Base-by-base conservation (phyloP, 2,329 filamentous ascomycete species). In the Exophiala phaeomuriformis region DNA sequence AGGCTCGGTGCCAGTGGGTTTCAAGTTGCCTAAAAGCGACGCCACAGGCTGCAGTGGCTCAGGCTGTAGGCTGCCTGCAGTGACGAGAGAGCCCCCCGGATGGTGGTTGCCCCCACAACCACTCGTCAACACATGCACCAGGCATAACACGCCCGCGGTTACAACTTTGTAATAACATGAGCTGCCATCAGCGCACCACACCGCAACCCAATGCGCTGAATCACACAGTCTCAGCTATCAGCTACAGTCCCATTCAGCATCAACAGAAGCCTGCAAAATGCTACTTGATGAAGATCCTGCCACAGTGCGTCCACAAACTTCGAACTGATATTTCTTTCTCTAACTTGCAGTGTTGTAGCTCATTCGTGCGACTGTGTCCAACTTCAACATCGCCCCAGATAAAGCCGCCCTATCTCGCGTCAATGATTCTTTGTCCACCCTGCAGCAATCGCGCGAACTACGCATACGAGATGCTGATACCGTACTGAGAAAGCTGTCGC, bases 331-430 rank as follows among this genome's bases (percentile, higher is more conserved):
- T 28, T 27, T 12, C n/a, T 30, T 37, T 5, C 2, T 43, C 67
- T 45, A 43, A 51, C 53, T 35, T 52, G 43, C 45, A 27, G 28
- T 12, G 31, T 46, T 33, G 7, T 70, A 93, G 87, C 85, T 96
- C 67, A 95, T 98, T 73, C 80, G 85, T 67, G 86, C 94, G 74
- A 95, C 90, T 40, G 86, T 94, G 65, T 80, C 84, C 64, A 95
- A 96, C 77, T 98, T 98, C 82, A 93, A 95, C 75, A 95, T 91
- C 65, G 77, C 81, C 19, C 88, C 88, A 7, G 93, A 98, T 77
- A 93, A 90, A 67, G 77, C 83, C 61, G 87, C 88, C 57, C 81
- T 97, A 19, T 77, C 84, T 19, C 89, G 93, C 67, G 86, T 97
- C 67, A 82, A 83, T 69, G 88, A 90, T 68, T 91, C 88, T 1